These are phyloP conservation scores for Citrullus amarus DNA, from an alignment of 306 rosid genomes.

Conservation along the genomic window DNA sequence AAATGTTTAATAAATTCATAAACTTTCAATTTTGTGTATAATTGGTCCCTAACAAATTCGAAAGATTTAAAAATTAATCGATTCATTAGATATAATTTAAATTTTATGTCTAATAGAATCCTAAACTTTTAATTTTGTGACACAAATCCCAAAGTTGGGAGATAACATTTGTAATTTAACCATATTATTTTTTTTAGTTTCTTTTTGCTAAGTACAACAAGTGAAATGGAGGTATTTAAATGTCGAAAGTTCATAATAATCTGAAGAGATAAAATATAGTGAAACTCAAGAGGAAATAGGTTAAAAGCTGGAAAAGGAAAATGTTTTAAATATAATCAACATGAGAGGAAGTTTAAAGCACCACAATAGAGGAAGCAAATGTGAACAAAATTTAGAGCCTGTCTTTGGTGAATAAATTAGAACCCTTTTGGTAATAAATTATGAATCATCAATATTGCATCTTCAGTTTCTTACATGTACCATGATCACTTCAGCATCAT, in stretches of 20 bases:
- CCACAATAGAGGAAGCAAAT: neutral
- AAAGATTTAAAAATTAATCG: too few species aligned
- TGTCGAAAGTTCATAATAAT: neutral
- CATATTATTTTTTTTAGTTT: too few species aligned
- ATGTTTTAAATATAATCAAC: neutral
- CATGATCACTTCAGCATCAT: neutral
- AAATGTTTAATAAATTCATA: too few species aligned
- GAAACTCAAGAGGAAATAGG: neutral
- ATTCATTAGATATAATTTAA: too few species aligned
- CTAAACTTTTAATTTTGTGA: too few species aligned
- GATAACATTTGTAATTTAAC: too few species aligned
- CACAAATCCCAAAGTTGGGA: too few species aligned
- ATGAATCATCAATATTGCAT: slow-evolving; percentile 2
- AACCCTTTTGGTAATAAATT: neutral
- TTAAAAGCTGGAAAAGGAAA: neutral
- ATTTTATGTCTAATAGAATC: too few species aligned
- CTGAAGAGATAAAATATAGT: neutral
- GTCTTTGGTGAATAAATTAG: neutral
- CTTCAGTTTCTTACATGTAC: neutral
- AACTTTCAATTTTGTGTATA: too few species aligned
- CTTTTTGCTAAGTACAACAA: too few species aligned
- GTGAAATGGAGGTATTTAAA: too few species aligned
- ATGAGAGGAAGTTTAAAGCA: neutral
- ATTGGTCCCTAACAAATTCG: too few species aligned
- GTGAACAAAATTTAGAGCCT: neutral